phyloP scores from a whole-genome alignment of 2,329 filamentous ascomycete genomes.

The Tolypocladium inflatum region DNA sequence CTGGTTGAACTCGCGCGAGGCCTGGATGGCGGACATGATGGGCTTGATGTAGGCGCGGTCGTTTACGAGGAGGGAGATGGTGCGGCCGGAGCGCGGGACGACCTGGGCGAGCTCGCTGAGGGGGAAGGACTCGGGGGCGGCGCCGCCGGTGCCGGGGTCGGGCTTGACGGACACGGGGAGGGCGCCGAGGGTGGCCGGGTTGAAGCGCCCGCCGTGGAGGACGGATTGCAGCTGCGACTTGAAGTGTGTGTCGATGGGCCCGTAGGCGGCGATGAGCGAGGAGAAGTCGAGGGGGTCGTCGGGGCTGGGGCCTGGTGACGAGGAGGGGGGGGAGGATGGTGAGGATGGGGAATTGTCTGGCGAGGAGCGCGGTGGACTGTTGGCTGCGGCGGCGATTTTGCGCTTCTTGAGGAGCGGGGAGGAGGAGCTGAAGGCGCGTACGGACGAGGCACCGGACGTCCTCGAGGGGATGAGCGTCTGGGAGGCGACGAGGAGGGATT shows the following conservation, averaged over 20 bases:
- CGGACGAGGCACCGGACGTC: neutral
- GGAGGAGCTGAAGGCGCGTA: constrained; percentile 19
- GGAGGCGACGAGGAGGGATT: neutral
- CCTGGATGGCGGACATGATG: constrained; percentile 46
- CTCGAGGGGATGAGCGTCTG: constrained; percentile 1
- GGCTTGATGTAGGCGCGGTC: constrained; percentile 38
- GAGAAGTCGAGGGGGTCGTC: constrained; percentile 39
- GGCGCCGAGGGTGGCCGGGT: constrained; percentile 37
- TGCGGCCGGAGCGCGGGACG: constrained; percentile 33
- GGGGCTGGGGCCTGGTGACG: constrained; percentile 21
- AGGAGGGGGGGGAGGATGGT: constrained; percentile 9
- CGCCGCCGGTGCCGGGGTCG: constrained; percentile 6
- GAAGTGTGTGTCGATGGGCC: constrained; percentile 31
- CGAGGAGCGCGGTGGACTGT: constrained; percentile 15
- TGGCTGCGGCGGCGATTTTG: constrained; percentile 21
- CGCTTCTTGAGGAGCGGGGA: constrained; percentile 25
- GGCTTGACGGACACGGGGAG: constrained; percentile 30
- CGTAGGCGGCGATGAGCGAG: constrained; percentile 34
- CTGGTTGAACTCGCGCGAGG: constrained; percentile 46
- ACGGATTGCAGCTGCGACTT: constrained; percentile 29
- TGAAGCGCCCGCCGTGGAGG: constrained; percentile 40
- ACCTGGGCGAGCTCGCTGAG: constrained; percentile 47
- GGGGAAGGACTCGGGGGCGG: constrained; percentile 25
- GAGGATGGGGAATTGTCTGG: constrained; percentile 8
- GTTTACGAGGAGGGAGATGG: constrained; percentile 31